phyloP scores from a whole-genome alignment of 75 land plant genomes.

The Cryptomeria japonica region DNA sequence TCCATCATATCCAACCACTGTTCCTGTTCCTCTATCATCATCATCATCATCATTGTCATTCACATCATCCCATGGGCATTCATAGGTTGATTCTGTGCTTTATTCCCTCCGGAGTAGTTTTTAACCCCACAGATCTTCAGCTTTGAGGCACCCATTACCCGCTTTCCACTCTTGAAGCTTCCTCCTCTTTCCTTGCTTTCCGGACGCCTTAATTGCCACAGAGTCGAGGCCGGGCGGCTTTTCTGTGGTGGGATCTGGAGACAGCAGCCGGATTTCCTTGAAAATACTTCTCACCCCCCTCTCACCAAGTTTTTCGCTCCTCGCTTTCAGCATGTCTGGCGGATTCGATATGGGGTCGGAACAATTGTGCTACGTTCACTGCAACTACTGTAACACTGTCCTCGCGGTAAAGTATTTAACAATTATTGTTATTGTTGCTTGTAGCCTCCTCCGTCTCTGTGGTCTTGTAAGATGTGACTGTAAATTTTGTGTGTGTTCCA shows the following conservation, averaged over 20 bases:
- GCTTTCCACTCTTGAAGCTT: not conserved
- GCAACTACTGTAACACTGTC: constrained; percentile 51
- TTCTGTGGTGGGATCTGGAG: constrained; percentile 1
- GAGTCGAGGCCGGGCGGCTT: constrained; percentile 13
- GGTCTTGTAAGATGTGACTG: not conserved
- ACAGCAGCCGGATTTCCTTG: not conserved
- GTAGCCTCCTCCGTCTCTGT: not conserved
- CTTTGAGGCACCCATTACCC: not conserved
- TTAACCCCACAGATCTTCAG: not conserved
- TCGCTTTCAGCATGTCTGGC: constrained; percentile 24
- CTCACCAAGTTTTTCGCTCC: not conserved
- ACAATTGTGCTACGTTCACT: constrained; percentile 51
- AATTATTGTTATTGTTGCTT: not conserved
- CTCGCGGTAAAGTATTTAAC: constrained; percentile 31
- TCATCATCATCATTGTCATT: too few species aligned
- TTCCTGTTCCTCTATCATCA: not conserved
- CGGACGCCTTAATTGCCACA: not conserved
- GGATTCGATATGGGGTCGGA: constrained; percentile 21
- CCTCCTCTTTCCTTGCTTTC: not conserved
- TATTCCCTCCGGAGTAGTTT: not conserved
- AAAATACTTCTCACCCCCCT: too few species aligned
- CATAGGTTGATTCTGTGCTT: not conserved
- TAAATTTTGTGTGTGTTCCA: not conserved
- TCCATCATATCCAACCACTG: constrained; percentile 9
- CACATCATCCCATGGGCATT: not conserved